Conservation (phyloP, 495 filamentous ascomycete species). For the Neurospora sp. region DNA sequence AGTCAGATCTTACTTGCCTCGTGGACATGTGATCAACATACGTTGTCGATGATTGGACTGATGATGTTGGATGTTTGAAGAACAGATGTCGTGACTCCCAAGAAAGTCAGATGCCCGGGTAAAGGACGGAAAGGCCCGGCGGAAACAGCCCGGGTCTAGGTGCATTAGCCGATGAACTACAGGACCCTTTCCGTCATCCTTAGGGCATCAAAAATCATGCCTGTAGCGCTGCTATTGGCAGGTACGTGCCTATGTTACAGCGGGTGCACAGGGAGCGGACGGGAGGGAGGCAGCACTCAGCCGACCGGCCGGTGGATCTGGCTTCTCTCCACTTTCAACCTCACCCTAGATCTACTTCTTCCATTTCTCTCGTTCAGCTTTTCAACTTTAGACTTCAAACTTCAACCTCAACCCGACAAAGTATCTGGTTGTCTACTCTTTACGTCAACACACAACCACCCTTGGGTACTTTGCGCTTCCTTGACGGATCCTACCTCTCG, state of each 20-base stretch:
- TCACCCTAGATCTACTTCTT: background rate
- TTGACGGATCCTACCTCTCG: background rate
- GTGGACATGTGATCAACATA: background rate
- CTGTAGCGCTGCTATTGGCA: background rate
- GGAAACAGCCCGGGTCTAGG: constrained; percentile 5
- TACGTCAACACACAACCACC: background rate
- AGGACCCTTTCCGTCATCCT: background rate
- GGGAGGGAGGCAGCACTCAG: background rate
- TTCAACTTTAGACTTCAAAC: background rate
- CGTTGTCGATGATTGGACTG: background rate
- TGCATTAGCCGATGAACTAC: constrained; percentile 20
- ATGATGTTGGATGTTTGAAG: background rate
- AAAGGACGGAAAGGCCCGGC: background rate
- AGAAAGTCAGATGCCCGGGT: background rate
- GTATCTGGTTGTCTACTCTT: background rate
- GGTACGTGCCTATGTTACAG: background rate
- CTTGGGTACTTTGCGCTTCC: background rate
- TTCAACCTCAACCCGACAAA: background rate
- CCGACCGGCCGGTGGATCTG: background rate
- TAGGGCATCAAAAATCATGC: background rate
- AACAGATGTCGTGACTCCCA: background rate
- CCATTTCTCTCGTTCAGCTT: background rate
- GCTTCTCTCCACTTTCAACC: background rate
- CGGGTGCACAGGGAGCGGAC: background rate
- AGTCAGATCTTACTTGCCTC: background rate